A percentile compares a stretch with the other conserved stretches of the same genome.
phyloP scores from a whole-genome alignment of 2,329 filamentous ascomycete genomes.

The Colletotrichum lentis region DNA sequence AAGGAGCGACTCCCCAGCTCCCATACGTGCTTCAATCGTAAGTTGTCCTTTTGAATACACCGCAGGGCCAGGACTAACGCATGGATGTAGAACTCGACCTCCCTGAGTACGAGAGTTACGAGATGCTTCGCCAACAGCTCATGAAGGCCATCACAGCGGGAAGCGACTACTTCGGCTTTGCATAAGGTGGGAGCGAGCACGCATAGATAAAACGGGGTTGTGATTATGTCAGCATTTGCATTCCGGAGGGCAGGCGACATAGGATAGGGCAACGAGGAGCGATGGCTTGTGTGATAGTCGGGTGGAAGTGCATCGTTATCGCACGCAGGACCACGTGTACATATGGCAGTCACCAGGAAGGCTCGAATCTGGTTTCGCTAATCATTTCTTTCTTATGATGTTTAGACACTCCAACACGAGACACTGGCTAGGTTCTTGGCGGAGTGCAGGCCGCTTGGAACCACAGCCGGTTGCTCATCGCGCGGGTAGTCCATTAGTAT shows the following conservation, averaged over 20 bases:
- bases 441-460: constrained; percentile 34
- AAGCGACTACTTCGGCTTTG: constrained; percentile 97
- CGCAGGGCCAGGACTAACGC: constrained; percentile 8
- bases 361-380: neutral
- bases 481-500: constrained; percentile 6
- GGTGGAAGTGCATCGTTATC: constrained; percentile 21
- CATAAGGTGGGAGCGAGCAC: constrained; percentile 60
- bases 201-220: constrained; percentile 32
- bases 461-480: neutral
- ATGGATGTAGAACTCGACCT: constrained; percentile 84
- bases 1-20: constrained; percentile 95
- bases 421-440: constrained; percentile 2
- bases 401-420: constrained; percentile 9
- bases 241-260: constrained; percentile 28
- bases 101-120: constrained; percentile 97
- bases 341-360: constrained; percentile 13
- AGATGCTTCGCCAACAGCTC: constrained; percentile 83
- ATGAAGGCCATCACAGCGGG: constrained; percentile 98
- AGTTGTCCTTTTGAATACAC: constrained; percentile 54
- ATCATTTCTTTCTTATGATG: neutral
- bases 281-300: constrained; percentile 22
- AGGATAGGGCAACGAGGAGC: constrained; percentile 17
- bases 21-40: constrained; percentile 99
- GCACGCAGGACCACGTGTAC: constrained; percentile 23
- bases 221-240: constrained; percentile 35